A percentile compares a stretch with the other conserved stretches of the same genome.
Conservation (phyloP, 768 basidiomycete genomes). For the Crepidotus variabilis region DNA sequence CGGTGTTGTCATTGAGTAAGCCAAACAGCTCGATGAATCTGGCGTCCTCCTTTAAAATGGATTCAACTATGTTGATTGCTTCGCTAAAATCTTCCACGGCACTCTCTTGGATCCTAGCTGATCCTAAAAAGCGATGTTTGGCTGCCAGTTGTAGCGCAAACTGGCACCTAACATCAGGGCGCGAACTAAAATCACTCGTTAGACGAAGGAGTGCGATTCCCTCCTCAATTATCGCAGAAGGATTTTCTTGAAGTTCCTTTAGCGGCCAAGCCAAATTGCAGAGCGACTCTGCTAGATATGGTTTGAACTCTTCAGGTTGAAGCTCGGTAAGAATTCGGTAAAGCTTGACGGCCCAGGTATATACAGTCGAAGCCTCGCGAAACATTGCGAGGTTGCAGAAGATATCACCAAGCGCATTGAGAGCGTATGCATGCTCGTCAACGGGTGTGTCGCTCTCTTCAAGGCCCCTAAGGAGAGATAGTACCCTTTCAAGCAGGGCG, state of each 20-base stretch:
- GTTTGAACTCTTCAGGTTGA: neutral
- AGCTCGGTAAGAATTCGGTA: neutral
- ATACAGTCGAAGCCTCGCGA: neutral
- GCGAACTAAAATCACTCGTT: neutral
- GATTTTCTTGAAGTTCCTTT: neutral
- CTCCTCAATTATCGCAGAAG: neutral
- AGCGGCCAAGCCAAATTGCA: neutral
- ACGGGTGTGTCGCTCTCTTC: neutral
- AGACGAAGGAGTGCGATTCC: neutral
- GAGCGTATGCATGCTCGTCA: neutral
- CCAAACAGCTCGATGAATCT: neutral
- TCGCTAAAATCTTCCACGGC: neutral
- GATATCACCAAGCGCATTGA: neutral
- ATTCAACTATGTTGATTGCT: neutral
- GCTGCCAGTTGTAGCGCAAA: neutral
- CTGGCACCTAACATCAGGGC: neutral
- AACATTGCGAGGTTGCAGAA: neutral
- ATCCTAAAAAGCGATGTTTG: neutral
- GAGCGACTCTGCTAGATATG: neutral
- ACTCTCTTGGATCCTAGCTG: neutral
- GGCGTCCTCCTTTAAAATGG: neutral
- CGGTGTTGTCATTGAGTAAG: too few relatives aligned
- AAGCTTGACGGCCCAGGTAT: neutral
- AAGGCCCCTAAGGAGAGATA: neutral
- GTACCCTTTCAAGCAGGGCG: neutral